These are phyloP conservation scores for Camellia lanceoleosa DNA, from an alignment of 148 eudicot species.

Conservation along the genomic window DNA sequence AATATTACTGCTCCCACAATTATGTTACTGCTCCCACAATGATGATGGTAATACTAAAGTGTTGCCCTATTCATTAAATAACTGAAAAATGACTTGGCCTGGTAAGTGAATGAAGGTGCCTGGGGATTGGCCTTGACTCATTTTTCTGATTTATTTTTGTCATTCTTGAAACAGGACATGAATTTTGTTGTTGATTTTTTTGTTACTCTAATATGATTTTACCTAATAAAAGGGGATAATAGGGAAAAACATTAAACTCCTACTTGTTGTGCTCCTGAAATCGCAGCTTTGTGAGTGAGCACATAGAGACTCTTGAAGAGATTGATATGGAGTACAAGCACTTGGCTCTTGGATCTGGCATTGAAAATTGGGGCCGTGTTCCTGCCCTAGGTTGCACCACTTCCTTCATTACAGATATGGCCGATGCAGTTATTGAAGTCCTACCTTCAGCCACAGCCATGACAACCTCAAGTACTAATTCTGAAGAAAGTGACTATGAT, in stretches of 20 bases:
- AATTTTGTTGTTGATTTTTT: neutral
- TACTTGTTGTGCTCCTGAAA: neutral
- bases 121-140: too few relatives aligned
- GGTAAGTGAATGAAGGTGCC: too few relatives aligned
- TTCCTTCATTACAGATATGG: constrained; percentile 74
- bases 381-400: constrained; percentile 85
- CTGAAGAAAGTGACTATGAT: constrained; percentile 30
- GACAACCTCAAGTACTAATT: constrained; percentile 28
- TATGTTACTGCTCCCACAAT: too few relatives aligned
- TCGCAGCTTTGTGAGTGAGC: constrained; percentile 87
- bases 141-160: too few relatives aligned
- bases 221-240: neutral
- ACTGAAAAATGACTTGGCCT: too few relatives aligned
- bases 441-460: constrained; percentile 68
- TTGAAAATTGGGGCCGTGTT: constrained; percentile 94
- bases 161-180: too few relatives aligned
- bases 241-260: too few relatives aligned
- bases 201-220: neutral
- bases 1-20: too few relatives aligned
- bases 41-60: too few relatives aligned
- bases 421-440: constrained; percentile 88
- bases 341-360: constrained; percentile 83
- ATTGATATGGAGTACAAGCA: constrained; percentile 94
- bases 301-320: constrained; percentile 93
- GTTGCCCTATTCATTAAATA: too few relatives aligned